Base-by-base conservation (phyloP, 2,329 filamentous ascomycete genomes). In the Whalleya microplaca region DNA sequence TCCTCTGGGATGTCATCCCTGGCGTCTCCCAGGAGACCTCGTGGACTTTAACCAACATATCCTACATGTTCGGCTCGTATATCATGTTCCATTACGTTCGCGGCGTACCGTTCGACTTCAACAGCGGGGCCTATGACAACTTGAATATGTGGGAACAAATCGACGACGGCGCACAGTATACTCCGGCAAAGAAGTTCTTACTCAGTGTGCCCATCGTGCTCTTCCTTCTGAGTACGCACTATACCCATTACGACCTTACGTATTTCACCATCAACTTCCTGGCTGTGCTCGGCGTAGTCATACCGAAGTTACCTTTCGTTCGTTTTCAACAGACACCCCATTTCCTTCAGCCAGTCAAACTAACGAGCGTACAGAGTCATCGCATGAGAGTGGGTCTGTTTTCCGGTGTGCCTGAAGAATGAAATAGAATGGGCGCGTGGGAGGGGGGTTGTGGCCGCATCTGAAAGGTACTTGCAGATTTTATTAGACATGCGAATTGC, bases 141-240 rank as follows among this genome's bases (percentile, higher is more conserved):
- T 84, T 99, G 71, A 99, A 98, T 80, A 98, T 99, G 95, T 99
- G 95, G 95, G 95, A 99, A 80, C 95, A 99, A 79, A 99, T 99
- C 74, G 95, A 99, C 80, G 96, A 98, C 70, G 95, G 95, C 45
- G 95, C 95, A 68, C 95, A 99, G 75, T 99, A 98, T 79, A 99
- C 95, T 0, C 95, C 95, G 3, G 91, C 95, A 64, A 99, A 99
- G 83, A 99, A 99, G 77, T 99, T 99, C 71, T 82, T 99, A 57
- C 87, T 98, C 67, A 92, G 89, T 69, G 94, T 98, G 32, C 95
- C 95, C 41, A 96, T 99, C 68, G 84, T 93, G 63, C 84, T 99
- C 62, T 99, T 99, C 75, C 84, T 99, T 53, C 82, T 98, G 69
- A 98, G 94, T 83, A 99, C 95, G 21, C 95, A 99, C 77, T 99